Conservation (phyloP, 2,329 filamentous ascomycete genomes). For the Diplodia scrobiculata region DNA sequence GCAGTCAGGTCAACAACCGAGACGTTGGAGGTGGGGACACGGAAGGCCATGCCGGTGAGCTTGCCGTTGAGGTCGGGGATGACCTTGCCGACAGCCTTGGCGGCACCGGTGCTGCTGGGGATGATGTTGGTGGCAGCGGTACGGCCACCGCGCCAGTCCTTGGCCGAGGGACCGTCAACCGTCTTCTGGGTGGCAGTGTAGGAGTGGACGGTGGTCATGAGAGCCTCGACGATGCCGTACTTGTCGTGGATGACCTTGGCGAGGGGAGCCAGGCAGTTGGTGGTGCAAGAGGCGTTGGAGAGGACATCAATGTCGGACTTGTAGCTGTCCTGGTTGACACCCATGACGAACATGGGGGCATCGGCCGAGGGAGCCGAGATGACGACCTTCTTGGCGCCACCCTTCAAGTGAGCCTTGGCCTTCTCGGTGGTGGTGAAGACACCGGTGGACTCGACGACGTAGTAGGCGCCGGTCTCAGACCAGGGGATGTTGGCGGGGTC, state of each 20-base stretch:
- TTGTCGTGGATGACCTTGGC: slow-evolving; percentile 99
- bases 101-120: slow-evolving; percentile 96
- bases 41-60: slow-evolving; percentile 99
- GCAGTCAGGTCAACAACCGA: slow-evolving; percentile 96
- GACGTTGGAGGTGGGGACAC: slow-evolving; percentile 97
- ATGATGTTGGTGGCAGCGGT: slow-evolving; percentile 99
- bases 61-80: slow-evolving; percentile 98
- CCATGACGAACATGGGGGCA: slow-evolving; percentile 99
- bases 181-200: slow-evolving; percentile 99
- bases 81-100: slow-evolving; percentile 99
- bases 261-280: slow-evolving; percentile 99
- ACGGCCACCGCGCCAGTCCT: slow-evolving; percentile 99
- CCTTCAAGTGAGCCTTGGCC: slow-evolving; percentile 90
- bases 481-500: slow-evolving; percentile 91
- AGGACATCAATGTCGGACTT: slow-evolving; percentile 87
- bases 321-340: slow-evolving; percentile 95
- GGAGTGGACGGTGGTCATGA: slow-evolving; percentile 99
- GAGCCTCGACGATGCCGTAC: slow-evolving; percentile 94
- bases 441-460: slow-evolving; percentile 97
- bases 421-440: slow-evolving; percentile 99
- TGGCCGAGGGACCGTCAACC: slow-evolving; percentile 93
- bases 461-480: slow-evolving; percentile 81
- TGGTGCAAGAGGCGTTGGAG: slow-evolving; percentile 99
- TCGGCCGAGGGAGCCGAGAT: slow-evolving; percentile 89
- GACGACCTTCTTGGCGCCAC: slow-evolving; percentile 92